These are phyloP conservation scores for Linnemannia elongata DNA, from an alignment of 192 early-diverging fungal species.

Conservation along the genomic window DNA sequence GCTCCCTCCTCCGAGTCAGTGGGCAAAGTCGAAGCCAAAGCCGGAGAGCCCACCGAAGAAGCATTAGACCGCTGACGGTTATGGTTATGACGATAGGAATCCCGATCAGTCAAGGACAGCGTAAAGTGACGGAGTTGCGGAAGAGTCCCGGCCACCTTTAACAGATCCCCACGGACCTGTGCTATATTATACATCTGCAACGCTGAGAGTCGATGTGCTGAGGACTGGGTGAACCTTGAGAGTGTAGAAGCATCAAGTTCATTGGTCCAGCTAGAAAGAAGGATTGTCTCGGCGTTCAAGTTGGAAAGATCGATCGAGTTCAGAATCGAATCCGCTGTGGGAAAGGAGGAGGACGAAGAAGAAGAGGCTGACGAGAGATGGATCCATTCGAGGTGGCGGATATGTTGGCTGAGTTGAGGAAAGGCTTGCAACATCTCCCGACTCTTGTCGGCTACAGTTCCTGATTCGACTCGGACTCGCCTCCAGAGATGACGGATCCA, in stretches of 20 bases:
- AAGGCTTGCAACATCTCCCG: constrained; percentile 24
- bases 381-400: constrained; percentile 45
- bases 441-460: background rate
- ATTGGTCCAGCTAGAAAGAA: constrained; percentile 27
- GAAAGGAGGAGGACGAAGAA: background rate
- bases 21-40: background rate
- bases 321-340: background rate
- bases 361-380: constrained; percentile 12
- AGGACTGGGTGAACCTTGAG: constrained; percentile 15
- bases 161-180: constrained; percentile 22
- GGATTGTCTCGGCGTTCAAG: constrained; percentile 21
- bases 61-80: constrained; percentile 12
- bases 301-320: constrained; percentile 10
- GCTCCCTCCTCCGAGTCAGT: background rate
- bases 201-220: constrained; percentile 6
- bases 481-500: constrained; percentile 45
- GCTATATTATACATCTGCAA: constrained; percentile 33
- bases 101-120: constrained; percentile 16
- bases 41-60: background rate
- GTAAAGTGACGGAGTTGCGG: constrained; percentile 21
- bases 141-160: constrained; percentile 14
- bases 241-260: constrained; percentile 13
- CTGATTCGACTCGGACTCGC: constrained; percentile 23
- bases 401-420: constrained; percentile 23
- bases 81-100: background rate